Conservation (phyloP, 805 yeast genomes). For the Yarrowia deformans region DNA sequence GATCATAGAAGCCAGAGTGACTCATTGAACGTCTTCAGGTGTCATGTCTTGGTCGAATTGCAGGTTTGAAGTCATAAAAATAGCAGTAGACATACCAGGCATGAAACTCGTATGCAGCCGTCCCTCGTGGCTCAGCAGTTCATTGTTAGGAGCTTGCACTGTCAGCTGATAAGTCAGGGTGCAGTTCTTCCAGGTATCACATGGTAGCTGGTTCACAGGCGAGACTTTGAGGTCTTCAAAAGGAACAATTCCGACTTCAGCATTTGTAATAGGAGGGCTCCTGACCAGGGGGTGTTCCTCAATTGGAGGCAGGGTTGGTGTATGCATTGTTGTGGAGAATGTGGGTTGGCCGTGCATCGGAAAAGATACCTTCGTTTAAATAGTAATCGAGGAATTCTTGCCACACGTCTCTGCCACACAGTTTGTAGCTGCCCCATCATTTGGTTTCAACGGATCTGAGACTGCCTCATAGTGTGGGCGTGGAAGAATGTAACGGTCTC, state of each 20-base stretch:
- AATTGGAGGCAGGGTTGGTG: neutral
- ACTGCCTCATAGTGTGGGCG: no score
- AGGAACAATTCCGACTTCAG: neutral
- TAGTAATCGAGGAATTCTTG: no score
- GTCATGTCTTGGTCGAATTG: slow-evolving; percentile 1
- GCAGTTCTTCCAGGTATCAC: slow-evolving; percentile 3
- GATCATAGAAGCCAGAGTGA: slow-evolving; percentile 5
- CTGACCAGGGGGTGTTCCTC: neutral
- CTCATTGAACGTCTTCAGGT: slow-evolving; percentile 10
- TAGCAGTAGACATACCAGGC: neutral
- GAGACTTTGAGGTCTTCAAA: neutral
- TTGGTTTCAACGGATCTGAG: no score
- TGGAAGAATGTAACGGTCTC: no score
- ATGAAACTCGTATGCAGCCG: neutral
- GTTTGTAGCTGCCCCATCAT: no score
- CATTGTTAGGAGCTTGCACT: neutral
- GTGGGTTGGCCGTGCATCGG: no score
- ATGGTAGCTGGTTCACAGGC: neutral
- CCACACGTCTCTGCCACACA: no score
- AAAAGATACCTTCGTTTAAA: no score
- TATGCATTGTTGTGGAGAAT: neutral
- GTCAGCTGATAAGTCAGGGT: neutral
- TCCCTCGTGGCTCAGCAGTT: neutral
- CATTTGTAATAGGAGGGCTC: neutral
- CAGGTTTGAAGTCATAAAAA: slow-evolving; percentile 6